Base-by-base conservation (phyloP, 2,329 filamentous ascomycete species). In the Fusarium nodosum region DNA sequence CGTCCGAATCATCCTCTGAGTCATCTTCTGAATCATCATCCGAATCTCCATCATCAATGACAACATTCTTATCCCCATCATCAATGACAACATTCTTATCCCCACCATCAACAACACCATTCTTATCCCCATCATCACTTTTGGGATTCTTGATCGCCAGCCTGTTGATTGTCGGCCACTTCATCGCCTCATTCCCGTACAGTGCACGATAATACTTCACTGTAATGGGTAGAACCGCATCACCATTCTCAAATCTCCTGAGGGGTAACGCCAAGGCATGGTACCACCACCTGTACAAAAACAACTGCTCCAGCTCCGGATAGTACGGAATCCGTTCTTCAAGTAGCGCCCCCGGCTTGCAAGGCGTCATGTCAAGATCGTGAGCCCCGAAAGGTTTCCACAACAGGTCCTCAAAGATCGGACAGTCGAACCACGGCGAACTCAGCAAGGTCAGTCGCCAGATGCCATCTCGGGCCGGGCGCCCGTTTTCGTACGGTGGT, bases 341-440 rank as follows among this genome's bases (percentile, higher is more conserved):
- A 12, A 38, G 33, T 26, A 3, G 4, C 18, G 18, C 39, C 18
- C 24, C 33, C 24, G 6, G 6, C 8, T 51, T 22, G 12, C 15
- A 39, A 24, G 18, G 24, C 18, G 13, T 12, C 6, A 51, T 16
- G 18, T 16, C 24, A 12, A 11, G 12, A 18, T 51, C 47, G 1
- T 28, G 4, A 3, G 13, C 11, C 24, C 47, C 47, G 5, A 12
- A 9, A 16, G 61, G 56, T 36, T 59, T 44, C 9, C 34, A 7
- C 7, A 69, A 12, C 12, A 75, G 48, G 8, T 58, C 53, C 1
- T 62, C 53, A 46, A 77, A 76, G n/a, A 73, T 59, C 6, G 73
- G 69, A 33, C 72, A 75, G 60, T 77, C 64, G 13, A 67, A 74
- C 75, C 76, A 77, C 1, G 76, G 76, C 0, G 73, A 76, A 10